Conservation (phyloP, 352 stramenopile genomes). For the Phytophthora chlamydospora region DNA sequence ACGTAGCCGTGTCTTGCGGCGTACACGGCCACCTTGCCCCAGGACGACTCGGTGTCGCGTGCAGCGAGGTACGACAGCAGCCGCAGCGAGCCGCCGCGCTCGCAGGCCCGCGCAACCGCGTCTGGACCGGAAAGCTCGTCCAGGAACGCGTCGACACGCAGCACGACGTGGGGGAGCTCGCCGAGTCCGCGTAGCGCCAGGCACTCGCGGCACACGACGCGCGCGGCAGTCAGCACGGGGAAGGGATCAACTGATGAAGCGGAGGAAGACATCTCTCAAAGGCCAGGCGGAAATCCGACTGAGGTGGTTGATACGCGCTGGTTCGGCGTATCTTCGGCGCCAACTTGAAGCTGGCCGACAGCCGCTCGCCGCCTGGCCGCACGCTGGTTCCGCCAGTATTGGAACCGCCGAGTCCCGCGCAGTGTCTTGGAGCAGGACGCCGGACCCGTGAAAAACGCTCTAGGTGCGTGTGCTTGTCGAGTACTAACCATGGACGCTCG, state of each 20-base stretch:
- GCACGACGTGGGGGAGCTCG: slow-evolving; percentile 5
- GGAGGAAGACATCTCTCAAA: not conserved
- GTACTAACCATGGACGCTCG: too few relatives aligned
- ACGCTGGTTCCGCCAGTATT: too few relatives aligned
- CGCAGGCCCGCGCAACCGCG: not conserved
- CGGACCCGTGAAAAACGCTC: too few relatives aligned
- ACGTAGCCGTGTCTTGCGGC: slow-evolving; percentile 17
- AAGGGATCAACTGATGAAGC: not conserved
- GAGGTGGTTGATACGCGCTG: not conserved
- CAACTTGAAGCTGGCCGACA: slow-evolving; percentile 2
- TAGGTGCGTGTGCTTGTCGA: too few relatives aligned
- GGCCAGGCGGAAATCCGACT: slow-evolving; percentile 5
- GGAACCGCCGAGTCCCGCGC: too few relatives aligned
- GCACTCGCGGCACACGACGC: slow-evolving; percentile 15
- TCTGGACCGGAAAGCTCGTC: slow-evolving; percentile 4
- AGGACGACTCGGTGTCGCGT: slow-evolving; percentile 8
- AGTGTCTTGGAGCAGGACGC: too few relatives aligned
- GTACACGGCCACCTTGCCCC: slow-evolving; percentile 3
- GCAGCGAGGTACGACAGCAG: slow-evolving; percentile 12
- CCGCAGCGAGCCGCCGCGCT: slow-evolving; percentile 6
- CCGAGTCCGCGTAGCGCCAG: not conserved
- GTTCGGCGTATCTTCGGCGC: not conserved
- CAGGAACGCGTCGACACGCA: slow-evolving; percentile 8
- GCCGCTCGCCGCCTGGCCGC: too few relatives aligned
- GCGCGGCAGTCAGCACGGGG: slow-evolving; percentile 7